Base-by-base conservation (phyloP, 306 rosid genomes). In the Dalbergia oliveri region DNA sequence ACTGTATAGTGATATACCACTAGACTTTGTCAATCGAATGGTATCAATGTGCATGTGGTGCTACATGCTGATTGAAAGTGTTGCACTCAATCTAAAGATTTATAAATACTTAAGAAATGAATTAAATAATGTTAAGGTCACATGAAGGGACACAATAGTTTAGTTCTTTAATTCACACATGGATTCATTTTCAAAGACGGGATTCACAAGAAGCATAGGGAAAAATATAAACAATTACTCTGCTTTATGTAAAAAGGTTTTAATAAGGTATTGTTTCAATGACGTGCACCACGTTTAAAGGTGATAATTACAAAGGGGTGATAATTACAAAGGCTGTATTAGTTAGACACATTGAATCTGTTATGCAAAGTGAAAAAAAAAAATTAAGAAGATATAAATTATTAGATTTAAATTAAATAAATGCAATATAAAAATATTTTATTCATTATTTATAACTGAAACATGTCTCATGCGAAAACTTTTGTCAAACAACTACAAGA, bases 11-110 rank as follows among this genome's bases (percentile, higher is more conserved):
- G 35, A 59, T 15, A 23, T 59, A 16, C 4, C 35, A 13, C 41
- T 33, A 31, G 16, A 31, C 26, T 35, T 65, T 65, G 5, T 65
- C 26, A 65, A 35, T 9, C 4, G 50, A 65, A 18, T 37, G 12
- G 11, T 47, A 47, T 41, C 4, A 43, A 33, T 33, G 51, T 49
- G 80, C 80, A 63, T 62, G 79, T 49, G 71, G 23, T 16, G 50
- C 53, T 61, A 26, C 59, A 34, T 62, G 50, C 15, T 45, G 35
- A 33, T 34, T 34, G 72, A 56, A 64, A 76, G 53, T 5, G 80
- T 12, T 39, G 31, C 64, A 51, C 58, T 8, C 56, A 11, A 62
- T 31, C 26, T 15, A 49, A n/a, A 62, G n/a, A 47, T 23, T 14
- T 33, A 14, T 7, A 45, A 44, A 44, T 21, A 26, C 4, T 8